A percentile compares a stretch with the other conserved stretches of the same genome.
These are phyloP conservation scores for Pistacia vera DNA, from an alignment of 345 rosid species.

Conservation along the genomic window DNA sequence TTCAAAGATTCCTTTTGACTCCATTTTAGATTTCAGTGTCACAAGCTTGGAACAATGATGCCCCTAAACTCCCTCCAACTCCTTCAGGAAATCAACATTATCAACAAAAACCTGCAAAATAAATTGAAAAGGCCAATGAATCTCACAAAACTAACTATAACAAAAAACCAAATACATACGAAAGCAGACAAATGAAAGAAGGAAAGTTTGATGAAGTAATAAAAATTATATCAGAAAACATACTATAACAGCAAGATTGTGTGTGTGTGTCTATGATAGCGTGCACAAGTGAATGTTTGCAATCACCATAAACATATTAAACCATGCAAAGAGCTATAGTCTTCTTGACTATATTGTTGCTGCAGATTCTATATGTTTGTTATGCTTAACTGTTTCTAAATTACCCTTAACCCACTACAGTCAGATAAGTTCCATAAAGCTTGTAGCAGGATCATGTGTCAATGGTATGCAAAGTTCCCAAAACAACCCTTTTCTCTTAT, in stretches of 20 bases:
- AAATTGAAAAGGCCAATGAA: neutral
- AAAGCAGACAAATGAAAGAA: neutral
- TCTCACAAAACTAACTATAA: neutral
- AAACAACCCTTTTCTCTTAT: neutral
- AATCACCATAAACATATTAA: neutral
- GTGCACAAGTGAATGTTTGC: neutral
- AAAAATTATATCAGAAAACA: neutral
- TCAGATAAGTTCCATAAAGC: neutral
- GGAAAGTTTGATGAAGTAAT: neutral
- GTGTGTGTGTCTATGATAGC: neutral
- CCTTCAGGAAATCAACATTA: constrained; percentile 85
- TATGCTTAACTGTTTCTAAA: neutral
- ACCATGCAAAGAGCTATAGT: neutral
- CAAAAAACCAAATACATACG: too few relatives aligned
- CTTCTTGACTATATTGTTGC: neutral
- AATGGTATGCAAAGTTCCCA: neutral
- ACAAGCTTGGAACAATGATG: constrained; percentile 10
- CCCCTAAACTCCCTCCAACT: constrained; percentile 66
- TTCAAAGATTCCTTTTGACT: constrained; percentile 16
- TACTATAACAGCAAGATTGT: neutral
- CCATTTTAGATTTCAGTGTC: constrained; percentile 5
- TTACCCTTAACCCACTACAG: neutral
- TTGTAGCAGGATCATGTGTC: neutral
- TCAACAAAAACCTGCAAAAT: constrained; percentile 83
- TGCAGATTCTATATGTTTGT: neutral